A percentile compares a stretch with the other conserved stretches of the same genome.
These are phyloP conservation scores for Adansonia digitata DNA, from an alignment of 345 rosid species.

Conservation along the genomic window DNA sequence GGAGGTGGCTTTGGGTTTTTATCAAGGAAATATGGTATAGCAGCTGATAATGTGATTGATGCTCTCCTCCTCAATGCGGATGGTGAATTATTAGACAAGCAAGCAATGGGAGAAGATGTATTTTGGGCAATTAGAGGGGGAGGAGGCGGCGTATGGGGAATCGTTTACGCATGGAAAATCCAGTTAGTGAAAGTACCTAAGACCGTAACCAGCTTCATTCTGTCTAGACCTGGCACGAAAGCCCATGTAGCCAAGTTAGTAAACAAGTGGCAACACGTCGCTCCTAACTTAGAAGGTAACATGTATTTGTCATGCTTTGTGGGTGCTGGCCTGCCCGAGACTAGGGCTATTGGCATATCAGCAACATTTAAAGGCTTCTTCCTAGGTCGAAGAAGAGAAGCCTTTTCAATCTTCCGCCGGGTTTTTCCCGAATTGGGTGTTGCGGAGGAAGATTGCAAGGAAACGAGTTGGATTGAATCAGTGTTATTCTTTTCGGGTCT, in stretches of 20 bases:
- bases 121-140: conserved; percentile 69
- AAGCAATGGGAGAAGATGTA: conserved; percentile 54
- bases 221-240: conserved; percentile 27
- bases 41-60: conserved; percentile 50
- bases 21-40: conserved; percentile 49
- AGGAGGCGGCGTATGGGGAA: conserved; percentile 52
- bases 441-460: conserved; percentile 31
- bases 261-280: conserved; percentile 43
- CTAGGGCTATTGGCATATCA: conserved; percentile 21
- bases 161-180: conserved; percentile 49
- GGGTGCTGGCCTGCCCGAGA: conserved; percentile 29
- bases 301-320: conserved; percentile 39
- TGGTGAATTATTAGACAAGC: conserved; percentile 31
- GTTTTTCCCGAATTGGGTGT: conserved; percentile 38
- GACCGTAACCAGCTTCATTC: conserved; percentile 35
- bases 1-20: conserved; percentile 47
- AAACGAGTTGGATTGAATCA: conserved; percentile 55
- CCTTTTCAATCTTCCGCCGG: conserved; percentile 19
- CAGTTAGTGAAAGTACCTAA: conserved; percentile 31
- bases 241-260: conserved; percentile 23
- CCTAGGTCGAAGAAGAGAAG: conserved; percentile 33
- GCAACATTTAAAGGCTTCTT: conserved; percentile 47
- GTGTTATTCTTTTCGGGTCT: conserved; percentile 38
- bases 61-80: conserved; percentile 37
- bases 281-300: conserved; percentile 28